Percentiles rank a stretch among this genome's conserved stretches.
Evolutionary conservation across 2,329 filamentous ascomycete genomes (phyloP).

Genomic region (Aspergillus pseudoglaucus): DNA sequence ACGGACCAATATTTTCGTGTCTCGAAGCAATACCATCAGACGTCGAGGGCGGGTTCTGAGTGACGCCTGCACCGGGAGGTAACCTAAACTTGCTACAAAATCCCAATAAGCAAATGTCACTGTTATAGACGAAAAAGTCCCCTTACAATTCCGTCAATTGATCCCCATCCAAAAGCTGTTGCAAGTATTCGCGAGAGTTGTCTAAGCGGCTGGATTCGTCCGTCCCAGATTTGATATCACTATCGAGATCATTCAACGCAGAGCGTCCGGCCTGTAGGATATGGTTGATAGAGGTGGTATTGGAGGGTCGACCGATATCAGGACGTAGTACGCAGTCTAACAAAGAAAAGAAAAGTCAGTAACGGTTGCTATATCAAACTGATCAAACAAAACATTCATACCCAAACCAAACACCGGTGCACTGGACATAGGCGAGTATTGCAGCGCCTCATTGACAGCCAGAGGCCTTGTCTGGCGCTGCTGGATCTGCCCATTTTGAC

Average conservation of each 20-base stretch:
- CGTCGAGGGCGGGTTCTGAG: conserved; percentile 11
- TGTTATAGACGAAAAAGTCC: neutral
- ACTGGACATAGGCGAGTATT: conserved; percentile 46
- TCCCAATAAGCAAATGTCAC: conserved; percentile 9
- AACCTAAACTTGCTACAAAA: conserved; percentile 37
- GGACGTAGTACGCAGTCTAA: conserved; percentile 38
- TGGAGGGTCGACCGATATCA: conserved; percentile 37
- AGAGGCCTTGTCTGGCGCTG: conserved; percentile 30
- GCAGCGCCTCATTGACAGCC: conserved; percentile 42
- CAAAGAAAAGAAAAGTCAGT: conserved; percentile 9
- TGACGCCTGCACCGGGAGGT: conserved; percentile 21
- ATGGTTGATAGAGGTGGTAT: conserved; percentile 34
- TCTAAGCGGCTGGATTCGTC: conserved; percentile 58
- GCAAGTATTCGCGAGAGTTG: conserved; percentile 66
- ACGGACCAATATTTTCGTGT: conserved; percentile 40
- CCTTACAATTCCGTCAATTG: conserved; percentile 46
- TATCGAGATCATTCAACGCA: conserved; percentile 62
- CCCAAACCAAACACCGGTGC: conserved; percentile 42
- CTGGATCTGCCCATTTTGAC: conserved; percentile 20
- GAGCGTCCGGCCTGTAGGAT: conserved; percentile 48
- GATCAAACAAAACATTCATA: conserved; percentile 15
- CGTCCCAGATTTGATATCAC: conserved; percentile 57
- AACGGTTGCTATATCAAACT: neutral
- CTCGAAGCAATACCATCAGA: conserved; percentile 17
- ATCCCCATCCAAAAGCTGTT: conserved; percentile 65